Conservation (phyloP, 306 rosid genomes). For the Begonia peltatifolia region DNA sequence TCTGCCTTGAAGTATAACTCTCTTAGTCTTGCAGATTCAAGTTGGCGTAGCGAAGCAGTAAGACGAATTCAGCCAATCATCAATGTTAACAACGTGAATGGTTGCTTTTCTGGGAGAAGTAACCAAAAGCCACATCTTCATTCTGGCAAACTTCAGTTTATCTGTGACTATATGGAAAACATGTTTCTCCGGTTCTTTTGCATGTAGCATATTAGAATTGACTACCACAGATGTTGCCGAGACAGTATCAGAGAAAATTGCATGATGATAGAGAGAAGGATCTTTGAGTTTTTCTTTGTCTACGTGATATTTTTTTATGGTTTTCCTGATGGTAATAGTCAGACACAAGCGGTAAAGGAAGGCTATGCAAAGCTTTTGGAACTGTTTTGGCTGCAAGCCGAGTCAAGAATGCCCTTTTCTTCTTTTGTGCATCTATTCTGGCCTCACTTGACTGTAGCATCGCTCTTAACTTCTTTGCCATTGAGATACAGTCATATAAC, state of each 20-base stretch:
- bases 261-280: conserved; percentile 79
- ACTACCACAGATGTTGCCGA: conserved; percentile 89
- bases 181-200: conserved; percentile 75
- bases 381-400: conserved; percentile 91
- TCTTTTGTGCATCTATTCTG: conserved; percentile 49
- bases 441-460: conserved; percentile 88
- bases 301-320: conserved; percentile 27
- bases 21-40: conserved; percentile 79
- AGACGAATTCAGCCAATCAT: conserved; percentile 93
- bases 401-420: conserved; percentile 73
- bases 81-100: conserved; percentile 70
- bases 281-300: conserved; percentile 55
- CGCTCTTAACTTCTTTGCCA: conserved; percentile 64
- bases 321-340: conserved; percentile 63
- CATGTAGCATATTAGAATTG: conserved; percentile 73
- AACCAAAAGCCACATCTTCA: conserved; percentile 89
- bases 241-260: conserved; percentile 90
- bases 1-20: conserved; percentile 90
- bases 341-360: conserved; percentile 68
- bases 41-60: conserved; percentile 88
- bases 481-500: conserved; percentile 57
- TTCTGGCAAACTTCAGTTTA: conserved; percentile 70
- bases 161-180: conserved; percentile 92
- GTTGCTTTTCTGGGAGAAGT: conserved; percentile 70
- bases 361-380: conserved; percentile 86